These are phyloP conservation scores for Suillus occidentalis DNA, from an alignment of 768 basidiomycete species.

Conservation along the genomic window DNA sequence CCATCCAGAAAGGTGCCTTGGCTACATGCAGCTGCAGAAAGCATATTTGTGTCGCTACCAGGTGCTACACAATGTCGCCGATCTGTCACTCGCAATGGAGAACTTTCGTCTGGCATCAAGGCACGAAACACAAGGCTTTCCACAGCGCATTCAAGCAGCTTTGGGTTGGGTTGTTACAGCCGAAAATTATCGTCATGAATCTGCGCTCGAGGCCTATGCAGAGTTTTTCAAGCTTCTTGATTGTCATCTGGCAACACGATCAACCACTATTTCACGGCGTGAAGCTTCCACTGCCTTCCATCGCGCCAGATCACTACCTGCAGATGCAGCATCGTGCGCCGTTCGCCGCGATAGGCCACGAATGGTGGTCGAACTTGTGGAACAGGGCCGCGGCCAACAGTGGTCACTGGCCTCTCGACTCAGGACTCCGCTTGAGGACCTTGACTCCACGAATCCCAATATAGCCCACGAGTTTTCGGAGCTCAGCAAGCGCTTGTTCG, in stretches of 20 bases:
- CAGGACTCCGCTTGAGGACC: constrained; percentile 24
- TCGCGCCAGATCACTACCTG: neutral
- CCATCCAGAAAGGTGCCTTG: neutral
- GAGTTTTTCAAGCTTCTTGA: neutral
- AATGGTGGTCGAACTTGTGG: constrained; percentile 26
- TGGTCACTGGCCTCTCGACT: constrained; percentile 29
- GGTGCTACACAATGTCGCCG: too few relatives aligned
- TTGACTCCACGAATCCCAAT: neutral
- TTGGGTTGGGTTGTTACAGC: too few relatives aligned
- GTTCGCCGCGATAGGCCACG: constrained; percentile 6
- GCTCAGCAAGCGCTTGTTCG: too few relatives aligned
- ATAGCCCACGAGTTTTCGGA: neutral
- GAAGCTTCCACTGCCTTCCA: neutral
- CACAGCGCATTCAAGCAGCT: too few relatives aligned
- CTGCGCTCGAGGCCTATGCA: too few relatives aligned
- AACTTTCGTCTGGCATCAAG: too few relatives aligned
- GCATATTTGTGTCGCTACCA: constrained; percentile 27
- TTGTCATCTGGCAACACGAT: neutral
- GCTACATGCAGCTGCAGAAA: neutral
- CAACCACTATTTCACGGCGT: neutral
- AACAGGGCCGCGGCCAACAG: constrained; percentile 4
- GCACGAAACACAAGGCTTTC: too few relatives aligned
- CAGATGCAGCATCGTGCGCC: constrained; percentile 16
- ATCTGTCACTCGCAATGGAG: too few relatives aligned
- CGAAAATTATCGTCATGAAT: too few relatives aligned